Evolutionary conservation across 1,284 basidiomycete genomes (phyloP), one percentile per base, ranked within the genome.

Genomic region (Cutaneotrichosporon mucoides): DNA sequence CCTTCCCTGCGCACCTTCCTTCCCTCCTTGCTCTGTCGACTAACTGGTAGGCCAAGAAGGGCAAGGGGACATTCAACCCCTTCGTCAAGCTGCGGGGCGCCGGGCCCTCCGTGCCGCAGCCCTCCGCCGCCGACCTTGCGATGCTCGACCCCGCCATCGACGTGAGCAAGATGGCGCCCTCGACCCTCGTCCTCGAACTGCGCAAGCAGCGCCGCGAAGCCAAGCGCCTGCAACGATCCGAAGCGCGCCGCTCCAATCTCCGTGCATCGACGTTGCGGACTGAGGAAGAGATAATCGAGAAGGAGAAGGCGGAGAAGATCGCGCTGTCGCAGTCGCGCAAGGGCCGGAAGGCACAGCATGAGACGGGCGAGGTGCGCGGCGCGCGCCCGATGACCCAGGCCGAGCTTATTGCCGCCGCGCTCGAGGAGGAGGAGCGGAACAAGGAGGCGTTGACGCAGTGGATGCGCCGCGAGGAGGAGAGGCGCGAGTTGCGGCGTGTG

Each of bases 341-440:
- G 47, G 64, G 68, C 1, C 64, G 74, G 33, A 66, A 62, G 53
- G 71, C 74, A 13, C 66, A 69, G 56, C 73, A 76, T 61, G 66
- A 69, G 51, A 68, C 66, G 10, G 73, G 71, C 11, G 70, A 73
- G 52, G 58, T 70, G 3, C 59, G 71, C 12, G 69, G 68, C 11
- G 61, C 64, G 6, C 56, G 68, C 10, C 65, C 62, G 2, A 70
- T 75, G 68, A 81, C 80, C 3, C 81, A 82, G 62, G 79, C 77
- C 38, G 79, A 80, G 53, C 68, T 81, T 33, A 82, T 82, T 54
- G 80, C 77, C 8, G 80, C 79, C 47, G 81, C 81, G 4, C 69
- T 82, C 49, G 80, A 81, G 64, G 78, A 78, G 46, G 81, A 82
- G 62, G 81, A 82, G 66, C 68, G 75, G 58, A 82, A 82, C 64